These are phyloP conservation scores for Clavaria fumosa DNA, from an alignment of 768 basidiomycete species.

Conservation along the genomic window DNA sequence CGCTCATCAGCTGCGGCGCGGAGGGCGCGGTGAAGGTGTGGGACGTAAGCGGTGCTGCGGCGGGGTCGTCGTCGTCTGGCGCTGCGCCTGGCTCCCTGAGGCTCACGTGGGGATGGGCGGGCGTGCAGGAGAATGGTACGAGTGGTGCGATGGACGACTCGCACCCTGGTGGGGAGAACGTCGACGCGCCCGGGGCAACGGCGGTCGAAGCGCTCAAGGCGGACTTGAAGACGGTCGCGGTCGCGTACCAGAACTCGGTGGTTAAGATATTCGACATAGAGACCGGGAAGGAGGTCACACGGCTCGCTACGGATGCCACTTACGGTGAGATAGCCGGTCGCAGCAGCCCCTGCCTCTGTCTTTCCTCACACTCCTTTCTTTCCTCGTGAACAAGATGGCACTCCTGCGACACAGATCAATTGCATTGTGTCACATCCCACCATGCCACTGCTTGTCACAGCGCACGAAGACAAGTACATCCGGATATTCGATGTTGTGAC, in stretches of 20 bases:
- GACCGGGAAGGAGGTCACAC: conserved; percentile 61
- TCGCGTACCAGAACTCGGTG: conserved; percentile 78
- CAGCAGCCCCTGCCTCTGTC: neutral
- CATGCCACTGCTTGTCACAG: conserved; percentile 75
- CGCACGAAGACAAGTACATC: conserved; percentile 88
- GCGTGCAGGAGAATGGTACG: no score
- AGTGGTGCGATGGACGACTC: conserved; percentile 29
- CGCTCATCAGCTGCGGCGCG: conserved; percentile 79
- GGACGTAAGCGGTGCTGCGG: conserved; percentile 63
- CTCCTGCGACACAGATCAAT: conserved; percentile 69
- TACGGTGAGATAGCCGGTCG: conserved; percentile 29
- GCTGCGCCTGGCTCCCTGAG: conserved; percentile 53
- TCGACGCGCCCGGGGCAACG: conserved; percentile 55
- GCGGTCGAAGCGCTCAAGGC: conserved; percentile 71
- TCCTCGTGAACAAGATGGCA: conserved; percentile 38
- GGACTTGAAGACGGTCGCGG: conserved; percentile 75
- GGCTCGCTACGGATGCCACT: conserved; percentile 41
- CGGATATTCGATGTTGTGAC: conserved; percentile 75
- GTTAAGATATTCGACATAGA: conserved; percentile 90
- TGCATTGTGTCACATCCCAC: conserved; percentile 82
- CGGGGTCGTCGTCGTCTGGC: no score
- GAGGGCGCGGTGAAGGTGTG: conserved; percentile 91
- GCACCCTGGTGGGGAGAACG: no score
- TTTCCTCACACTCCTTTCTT: neutral
- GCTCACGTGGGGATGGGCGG: conserved; percentile 70